A percentile compares a stretch with the other conserved stretches of the same genome.
Evolutionary conservation across 108 stramenopile genomes (phyloP).

Genomic region (Nannochloropsis gaditana): DNA sequence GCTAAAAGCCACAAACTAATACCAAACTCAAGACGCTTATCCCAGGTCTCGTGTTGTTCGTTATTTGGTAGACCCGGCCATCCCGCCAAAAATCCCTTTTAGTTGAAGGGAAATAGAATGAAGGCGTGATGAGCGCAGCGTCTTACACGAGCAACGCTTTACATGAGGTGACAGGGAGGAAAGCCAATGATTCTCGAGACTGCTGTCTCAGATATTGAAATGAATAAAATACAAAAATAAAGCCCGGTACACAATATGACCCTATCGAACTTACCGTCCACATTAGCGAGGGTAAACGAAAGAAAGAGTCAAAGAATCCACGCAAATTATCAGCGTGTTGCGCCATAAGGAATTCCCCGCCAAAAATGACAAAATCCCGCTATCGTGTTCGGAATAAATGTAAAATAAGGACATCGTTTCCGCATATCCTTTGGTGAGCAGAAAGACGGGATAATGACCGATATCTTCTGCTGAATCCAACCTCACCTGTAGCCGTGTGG

Average conservation of each 20-base stretch:
- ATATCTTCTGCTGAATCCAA: neutral
- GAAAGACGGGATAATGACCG: neutral
- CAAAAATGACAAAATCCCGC: slow-evolving; percentile 88
- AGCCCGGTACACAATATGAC: neutral
- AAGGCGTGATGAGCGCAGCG: too few species aligned
- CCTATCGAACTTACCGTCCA: slow-evolving; percentile 59
- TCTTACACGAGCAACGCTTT: too few species aligned
- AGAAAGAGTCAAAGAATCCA: slow-evolving; percentile 94
- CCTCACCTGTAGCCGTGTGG: slow-evolving; percentile 55
- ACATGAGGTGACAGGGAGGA: too few species aligned
- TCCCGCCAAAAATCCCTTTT: slow-evolving; percentile 81
- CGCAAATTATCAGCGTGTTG: slow-evolving; percentile 75
- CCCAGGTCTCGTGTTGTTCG: slow-evolving; percentile 80
- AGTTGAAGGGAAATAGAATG: neutral
- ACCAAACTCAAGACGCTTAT: slow-evolving; percentile 71
- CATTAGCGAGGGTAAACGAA: slow-evolving; percentile 66
- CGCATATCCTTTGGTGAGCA: neutral
- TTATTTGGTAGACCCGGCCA: slow-evolving; percentile 88
- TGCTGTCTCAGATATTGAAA: too few species aligned
- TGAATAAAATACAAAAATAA: too few species aligned
- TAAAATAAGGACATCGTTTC: neutral
- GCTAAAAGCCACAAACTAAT: slow-evolving; percentile 61
- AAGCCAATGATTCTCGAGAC: too few species aligned
- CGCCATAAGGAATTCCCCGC: slow-evolving; percentile 91
- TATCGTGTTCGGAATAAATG: slow-evolving; percentile 40